Percentiles rank a stretch among this genome's conserved stretches.
Evolutionary conservation across 2,329 filamentous ascomycete genomes (phyloP).

Genomic region (Clonostachys chloroleuca): DNA sequence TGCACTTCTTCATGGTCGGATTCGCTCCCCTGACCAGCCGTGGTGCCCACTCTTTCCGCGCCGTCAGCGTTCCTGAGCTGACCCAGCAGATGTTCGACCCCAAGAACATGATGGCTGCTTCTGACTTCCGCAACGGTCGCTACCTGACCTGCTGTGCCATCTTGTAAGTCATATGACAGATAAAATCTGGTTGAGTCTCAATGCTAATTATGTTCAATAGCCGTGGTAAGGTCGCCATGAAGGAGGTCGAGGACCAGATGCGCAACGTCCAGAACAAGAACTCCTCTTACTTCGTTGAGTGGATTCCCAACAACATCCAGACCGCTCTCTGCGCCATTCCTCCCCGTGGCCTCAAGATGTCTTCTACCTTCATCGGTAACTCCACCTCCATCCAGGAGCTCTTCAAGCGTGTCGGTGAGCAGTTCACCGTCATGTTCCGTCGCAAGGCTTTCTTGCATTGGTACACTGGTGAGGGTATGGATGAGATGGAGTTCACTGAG

Average conservation of each 20-base stretch:
- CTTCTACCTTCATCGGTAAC: constrained; percentile 98
- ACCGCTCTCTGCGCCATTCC: constrained; percentile 98
- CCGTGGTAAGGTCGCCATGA: constrained; percentile 99
- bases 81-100: constrained; percentile 99
- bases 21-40: constrained; percentile 95
- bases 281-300: constrained; percentile 98
- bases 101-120: constrained; percentile 99
- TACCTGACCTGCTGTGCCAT: constrained; percentile 99
- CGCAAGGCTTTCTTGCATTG: constrained; percentile 99
- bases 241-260: constrained; percentile 99
- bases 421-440: constrained; percentile 99
- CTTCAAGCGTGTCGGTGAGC: constrained; percentile 99
- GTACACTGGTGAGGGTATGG: constrained; percentile 99
- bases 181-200: not conserved
- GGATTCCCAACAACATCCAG: constrained; percentile 99
- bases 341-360: constrained; percentile 97
- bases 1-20: constrained; percentile 99
- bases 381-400: constrained; percentile 99
- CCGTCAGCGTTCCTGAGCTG: constrained; percentile 94
- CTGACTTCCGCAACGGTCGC: constrained; percentile 98
- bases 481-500: constrained; percentile 99
- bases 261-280: constrained; percentile 99
- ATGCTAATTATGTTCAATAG: constrained; percentile 28
- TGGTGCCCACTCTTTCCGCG: constrained; percentile 88
- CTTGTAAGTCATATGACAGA: constrained; percentile 58